Evolutionary conservation across 441 rosid genomes (phyloP).

Genomic region (Populus tomentosa): DNA sequence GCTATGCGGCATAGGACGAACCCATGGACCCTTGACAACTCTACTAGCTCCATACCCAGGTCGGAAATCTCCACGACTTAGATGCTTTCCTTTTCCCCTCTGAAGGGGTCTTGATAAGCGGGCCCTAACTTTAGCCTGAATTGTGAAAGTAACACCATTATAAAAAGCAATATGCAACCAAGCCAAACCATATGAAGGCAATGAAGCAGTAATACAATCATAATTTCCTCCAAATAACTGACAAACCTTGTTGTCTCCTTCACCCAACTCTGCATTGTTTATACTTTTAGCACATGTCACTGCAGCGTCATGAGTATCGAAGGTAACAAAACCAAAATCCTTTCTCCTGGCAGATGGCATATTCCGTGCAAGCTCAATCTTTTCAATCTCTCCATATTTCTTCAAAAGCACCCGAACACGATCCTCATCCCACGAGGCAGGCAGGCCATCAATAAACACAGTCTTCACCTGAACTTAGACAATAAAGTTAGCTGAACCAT

Average conservation of each 20-base stretch:
- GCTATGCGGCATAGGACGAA: constrained; percentile 53
- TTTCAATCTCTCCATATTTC: constrained; percentile 74
- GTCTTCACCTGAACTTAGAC: constrained; percentile 68
- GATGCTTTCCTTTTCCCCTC: constrained; percentile 64
- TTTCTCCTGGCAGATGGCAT: constrained; percentile 97
- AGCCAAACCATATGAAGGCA: not conserved
- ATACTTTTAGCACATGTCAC: constrained; percentile 84
- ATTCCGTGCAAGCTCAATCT: constrained; percentile 92
- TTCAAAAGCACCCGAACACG: constrained; percentile 62
- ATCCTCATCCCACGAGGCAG: constrained; percentile 94
- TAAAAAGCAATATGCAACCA: constrained; percentile 1
- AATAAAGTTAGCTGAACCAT: constrained; percentile 14
- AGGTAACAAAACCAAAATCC: constrained; percentile 96
- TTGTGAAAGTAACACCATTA: constrained; percentile 6
- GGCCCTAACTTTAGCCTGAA: constrained; percentile 93
- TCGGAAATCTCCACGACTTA: constrained; percentile 53
- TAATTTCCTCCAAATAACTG: not conserved
- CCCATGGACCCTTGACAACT: constrained; percentile 62
- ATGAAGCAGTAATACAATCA: not conserved
- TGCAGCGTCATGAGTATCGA: constrained; percentile 89
- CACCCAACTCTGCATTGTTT: constrained; percentile 87
- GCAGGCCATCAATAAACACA: constrained; percentile 84
- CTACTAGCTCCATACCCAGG: constrained; percentile 60
- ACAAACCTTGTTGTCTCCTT: constrained; percentile 71
- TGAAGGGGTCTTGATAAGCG: constrained; percentile 93